Conservation (phyloP, 2,329 filamentous ascomycete genomes). For the Lachnellula suecica region DNA sequence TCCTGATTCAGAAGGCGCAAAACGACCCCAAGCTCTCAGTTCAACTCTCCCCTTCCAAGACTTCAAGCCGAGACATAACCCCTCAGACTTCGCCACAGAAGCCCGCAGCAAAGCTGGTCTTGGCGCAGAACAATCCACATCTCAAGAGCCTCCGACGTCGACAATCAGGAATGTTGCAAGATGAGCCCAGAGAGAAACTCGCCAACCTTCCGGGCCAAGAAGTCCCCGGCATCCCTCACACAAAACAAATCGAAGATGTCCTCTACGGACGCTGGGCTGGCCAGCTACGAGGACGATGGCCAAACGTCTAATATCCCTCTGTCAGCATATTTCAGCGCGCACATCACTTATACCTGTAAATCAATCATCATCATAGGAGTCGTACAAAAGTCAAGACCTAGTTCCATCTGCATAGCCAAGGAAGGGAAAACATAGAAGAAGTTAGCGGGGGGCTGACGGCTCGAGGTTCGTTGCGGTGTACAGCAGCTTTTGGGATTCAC, state of each 20-base stretch:
- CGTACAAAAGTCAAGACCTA: constrained; percentile 15
- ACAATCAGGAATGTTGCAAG: constrained; percentile 42
- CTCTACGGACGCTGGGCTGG: constrained; percentile 90
- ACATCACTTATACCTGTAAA: constrained; percentile 11
- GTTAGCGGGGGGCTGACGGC: neutral
- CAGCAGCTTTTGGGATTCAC: constrained; percentile 19
- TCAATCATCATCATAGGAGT: constrained; percentile 20
- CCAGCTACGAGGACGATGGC: constrained; percentile 73
- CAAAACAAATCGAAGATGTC: constrained; percentile 83
- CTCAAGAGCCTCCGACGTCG: constrained; percentile 73
- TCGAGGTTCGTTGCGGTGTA: constrained; percentile 1
- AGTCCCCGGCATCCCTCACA: constrained; percentile 82
- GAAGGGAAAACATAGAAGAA: constrained; percentile 8
- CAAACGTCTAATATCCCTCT: constrained; percentile 30
- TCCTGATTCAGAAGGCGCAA: constrained; percentile 72
- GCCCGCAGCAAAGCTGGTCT: constrained; percentile 59
- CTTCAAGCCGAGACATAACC: constrained; percentile 55
- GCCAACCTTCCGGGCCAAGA: constrained; percentile 55
- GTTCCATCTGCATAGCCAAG: constrained; percentile 14
- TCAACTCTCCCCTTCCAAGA: constrained; percentile 27
- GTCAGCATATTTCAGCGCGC: constrained; percentile 15
- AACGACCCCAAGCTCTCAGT: constrained; percentile 63
- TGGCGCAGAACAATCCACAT: constrained; percentile 83
- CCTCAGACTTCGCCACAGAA: constrained; percentile 47
- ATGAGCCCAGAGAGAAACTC: constrained; percentile 44